Base-by-base conservation (phyloP, 129 eudicot species). In the Solidago caesia region DNA sequence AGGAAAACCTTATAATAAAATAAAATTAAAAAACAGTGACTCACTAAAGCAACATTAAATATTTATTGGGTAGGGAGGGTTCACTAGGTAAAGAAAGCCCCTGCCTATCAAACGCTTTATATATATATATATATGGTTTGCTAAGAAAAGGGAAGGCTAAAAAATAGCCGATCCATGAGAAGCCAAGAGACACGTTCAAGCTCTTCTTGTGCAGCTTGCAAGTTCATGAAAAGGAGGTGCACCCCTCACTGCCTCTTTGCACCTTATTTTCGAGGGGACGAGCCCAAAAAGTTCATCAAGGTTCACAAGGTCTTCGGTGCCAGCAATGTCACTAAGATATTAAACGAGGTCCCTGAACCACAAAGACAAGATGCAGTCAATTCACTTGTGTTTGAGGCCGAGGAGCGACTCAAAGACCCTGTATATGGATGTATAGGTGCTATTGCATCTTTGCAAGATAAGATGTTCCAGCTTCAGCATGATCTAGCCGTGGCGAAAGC, bases 231-330 rank as follows among this genome's bases (percentile, higher is more conserved):
- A 78, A 86, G 98, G 44, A 80, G 88, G 71, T 92, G 98, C 87
- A 76, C 83, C 51, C 75, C 92, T 10, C 81, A 69, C 66, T 92
- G 96, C 65, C 81, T 90, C 47, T 86, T 90, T 76, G 95, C 96
- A 13, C 98, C 98, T 1, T 88, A 92, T 67, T 92, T 92, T 58
- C 90, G 84, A 43, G 84, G 96, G 21, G 96, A 92, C 25, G 96
- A 92, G 79, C 96, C 90, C 7, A 86, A 83, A 70, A 89, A 85
- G 70, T 92, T 89, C 53, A 91, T 91, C 64, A 87, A 87, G 62
- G 98, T 92, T 49, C 98, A 92, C 85, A 92, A 92, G 77, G 98
- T 92, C 53, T 92, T 92, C 26, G 98, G 98, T 14, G 98, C 98
- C 5, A 88, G 96, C 77, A 92, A 92, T 73, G 96, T 92, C 26